A percentile compares a stretch with the other conserved stretches of the same genome.
Evolutionary conservation across 2,329 filamentous ascomycete species (phyloP).

Genomic region (Fusarium floridanum): DNA sequence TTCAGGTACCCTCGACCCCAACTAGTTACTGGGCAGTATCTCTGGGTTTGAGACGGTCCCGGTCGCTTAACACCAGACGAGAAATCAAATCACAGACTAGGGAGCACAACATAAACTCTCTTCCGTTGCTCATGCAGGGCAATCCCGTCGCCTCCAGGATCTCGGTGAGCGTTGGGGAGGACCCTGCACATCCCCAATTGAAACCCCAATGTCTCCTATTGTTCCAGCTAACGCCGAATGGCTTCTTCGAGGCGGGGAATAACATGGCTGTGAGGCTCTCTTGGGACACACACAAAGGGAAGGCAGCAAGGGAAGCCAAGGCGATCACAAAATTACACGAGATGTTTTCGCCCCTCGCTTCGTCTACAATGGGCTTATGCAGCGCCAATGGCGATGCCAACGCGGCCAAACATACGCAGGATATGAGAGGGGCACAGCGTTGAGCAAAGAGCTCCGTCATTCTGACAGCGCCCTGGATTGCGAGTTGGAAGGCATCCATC

Average conservation of each 20-base stretch:
- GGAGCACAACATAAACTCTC: slow-evolving; percentile 26
- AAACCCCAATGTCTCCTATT: slow-evolving; percentile 18
- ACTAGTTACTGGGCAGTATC: neutral
- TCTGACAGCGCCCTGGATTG: slow-evolving; percentile 26
- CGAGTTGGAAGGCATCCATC: neutral
- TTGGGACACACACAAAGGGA: neutral
- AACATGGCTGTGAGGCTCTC: slow-evolving; percentile 10
- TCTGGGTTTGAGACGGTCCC: neutral
- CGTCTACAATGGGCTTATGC: slow-evolving; percentile 7
- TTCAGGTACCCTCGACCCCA: slow-evolving; percentile 20
- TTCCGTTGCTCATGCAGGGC: slow-evolving; percentile 36
- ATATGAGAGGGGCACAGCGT: slow-evolving; percentile 15
- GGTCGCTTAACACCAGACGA: slow-evolving; percentile 15
- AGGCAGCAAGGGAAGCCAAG: neutral
- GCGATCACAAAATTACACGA: neutral
- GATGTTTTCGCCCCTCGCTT: slow-evolving; percentile 9
- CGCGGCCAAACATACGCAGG: slow-evolving; percentile 1
- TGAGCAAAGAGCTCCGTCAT: slow-evolving; percentile 39
- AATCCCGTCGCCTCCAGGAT: slow-evolving; percentile 23
- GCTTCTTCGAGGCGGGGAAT: neutral
- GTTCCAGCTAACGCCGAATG: slow-evolving; percentile 8
- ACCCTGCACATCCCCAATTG: slow-evolving; percentile 35
- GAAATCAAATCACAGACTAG: neutral
- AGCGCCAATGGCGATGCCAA: slow-evolving; percentile 4
- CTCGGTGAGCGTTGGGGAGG: slow-evolving; percentile 12